Conservation (phyloP, 208 protist genomes). For the Trypanosoma brucei region DNA sequence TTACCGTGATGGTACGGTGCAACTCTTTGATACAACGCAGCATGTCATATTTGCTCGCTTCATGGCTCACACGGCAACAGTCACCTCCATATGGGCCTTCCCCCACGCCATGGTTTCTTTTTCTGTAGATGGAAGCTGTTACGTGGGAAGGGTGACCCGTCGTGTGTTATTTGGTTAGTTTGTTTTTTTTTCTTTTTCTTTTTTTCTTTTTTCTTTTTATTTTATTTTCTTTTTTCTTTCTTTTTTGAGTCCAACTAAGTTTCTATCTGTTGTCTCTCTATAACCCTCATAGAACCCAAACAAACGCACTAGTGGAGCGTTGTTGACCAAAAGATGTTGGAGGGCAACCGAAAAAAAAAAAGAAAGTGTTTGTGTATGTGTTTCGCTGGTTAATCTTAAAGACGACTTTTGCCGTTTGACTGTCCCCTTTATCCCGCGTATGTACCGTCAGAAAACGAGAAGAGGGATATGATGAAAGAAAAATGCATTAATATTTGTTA, state of each 20-base stretch:
- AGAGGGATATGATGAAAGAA: too few species aligned
- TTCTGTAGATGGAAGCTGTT: not conserved
- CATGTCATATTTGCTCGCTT: conserved; percentile 57
- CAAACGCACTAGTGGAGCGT: too few species aligned
- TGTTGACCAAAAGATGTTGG: too few species aligned
- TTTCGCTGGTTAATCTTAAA: too few species aligned
- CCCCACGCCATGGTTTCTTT: conserved; percentile 10
- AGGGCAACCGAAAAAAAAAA: too few species aligned
- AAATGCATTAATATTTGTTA: too few species aligned
- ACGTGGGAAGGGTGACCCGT: not conserved
- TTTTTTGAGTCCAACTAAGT: not conserved
- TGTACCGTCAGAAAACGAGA: too few species aligned
- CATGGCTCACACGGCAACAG: conserved; percentile 1
- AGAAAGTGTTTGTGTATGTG: too few species aligned
- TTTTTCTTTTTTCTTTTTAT: not conserved
- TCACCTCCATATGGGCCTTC: conserved; percentile 18
- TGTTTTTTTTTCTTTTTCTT: not conserved
- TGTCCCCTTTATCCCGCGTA: too few species aligned
- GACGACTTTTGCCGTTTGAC: too few species aligned
- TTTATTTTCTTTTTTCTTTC: conserved; percentile 1
- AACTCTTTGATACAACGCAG: conserved; percentile 70
- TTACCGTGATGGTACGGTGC: conserved; percentile 67
- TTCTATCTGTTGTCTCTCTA: not conserved
- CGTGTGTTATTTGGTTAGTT: conserved; percentile 21
- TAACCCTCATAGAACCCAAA: not conserved